Evolutionary conservation across 192 early-diverging fungal species (phyloP).

Genomic region (Borealophlyctis nickersoniae): DNA sequence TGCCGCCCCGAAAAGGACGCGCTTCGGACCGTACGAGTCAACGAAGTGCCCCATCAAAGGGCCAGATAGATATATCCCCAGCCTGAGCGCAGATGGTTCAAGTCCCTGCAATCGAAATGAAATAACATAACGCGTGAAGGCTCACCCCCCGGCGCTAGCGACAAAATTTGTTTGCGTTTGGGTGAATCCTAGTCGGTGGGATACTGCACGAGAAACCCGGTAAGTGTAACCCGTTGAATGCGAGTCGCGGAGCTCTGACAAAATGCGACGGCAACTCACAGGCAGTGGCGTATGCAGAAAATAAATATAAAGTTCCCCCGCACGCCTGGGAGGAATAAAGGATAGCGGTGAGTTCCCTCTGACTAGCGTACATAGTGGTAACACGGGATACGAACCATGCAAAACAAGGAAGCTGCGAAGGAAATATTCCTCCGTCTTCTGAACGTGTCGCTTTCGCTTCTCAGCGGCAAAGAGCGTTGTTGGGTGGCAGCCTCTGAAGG

Average conservation of each 20-base stretch:
- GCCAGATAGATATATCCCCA: constrained; percentile 62
- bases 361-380: not conserved
- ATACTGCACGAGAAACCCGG: constrained; percentile 34
- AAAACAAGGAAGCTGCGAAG: constrained; percentile 27
- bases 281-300: constrained; percentile 53
- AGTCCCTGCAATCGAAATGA: not conserved
- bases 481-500: too few species aligned
- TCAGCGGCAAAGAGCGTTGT: too few species aligned
- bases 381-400: constrained; percentile 19
- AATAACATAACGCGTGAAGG: not conserved
- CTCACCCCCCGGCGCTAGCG: constrained; percentile 56
- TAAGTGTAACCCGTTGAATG: not conserved
- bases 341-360: not conserved
- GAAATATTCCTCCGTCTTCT: constrained; percentile 26
- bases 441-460: too few species aligned
- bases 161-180: constrained; percentile 62
- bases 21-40: constrained; percentile 36
- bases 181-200: constrained; percentile 49
- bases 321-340: constrained; percentile 9
- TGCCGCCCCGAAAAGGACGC: constrained; percentile 8
- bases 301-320: constrained; percentile 67
- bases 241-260: too few species aligned
- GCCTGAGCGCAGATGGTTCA: not conserved
- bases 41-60: constrained; percentile 56
- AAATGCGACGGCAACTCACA: too few species aligned